These are phyloP conservation scores for Acanthamoeba quina DNA, from an alignment of 208 protist genomes.

Conservation along the genomic window DNA sequence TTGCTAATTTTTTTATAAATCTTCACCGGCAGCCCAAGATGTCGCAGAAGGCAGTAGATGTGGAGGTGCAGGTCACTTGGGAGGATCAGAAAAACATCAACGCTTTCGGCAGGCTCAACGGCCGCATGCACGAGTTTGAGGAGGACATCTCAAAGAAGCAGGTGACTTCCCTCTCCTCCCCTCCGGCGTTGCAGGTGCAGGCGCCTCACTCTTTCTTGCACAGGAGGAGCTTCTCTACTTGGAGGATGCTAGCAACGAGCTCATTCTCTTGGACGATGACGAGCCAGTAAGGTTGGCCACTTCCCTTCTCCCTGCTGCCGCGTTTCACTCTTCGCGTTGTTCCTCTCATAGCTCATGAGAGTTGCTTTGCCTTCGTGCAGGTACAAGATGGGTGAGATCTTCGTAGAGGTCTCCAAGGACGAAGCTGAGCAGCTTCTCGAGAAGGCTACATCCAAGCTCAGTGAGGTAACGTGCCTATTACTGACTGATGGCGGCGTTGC, in stretches of 20 bases:
- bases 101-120: constrained; percentile 70
- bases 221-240: constrained; percentile 66
- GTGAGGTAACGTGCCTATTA: constrained; percentile 14
- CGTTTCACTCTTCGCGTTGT: too few relatives aligned
- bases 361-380: neutral
- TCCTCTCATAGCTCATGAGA: neutral
- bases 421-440: constrained; percentile 58
- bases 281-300: neutral
- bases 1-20: neutral
- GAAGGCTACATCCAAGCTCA: constrained; percentile 34
- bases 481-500: neutral
- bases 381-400: constrained; percentile 74
- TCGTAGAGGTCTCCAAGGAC: constrained; percentile 61
- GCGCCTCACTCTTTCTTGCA: neutral
- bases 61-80: constrained; percentile 75
- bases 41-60: constrained; percentile 38
- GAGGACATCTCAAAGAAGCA: constrained; percentile 35
- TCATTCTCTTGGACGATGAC: constrained; percentile 65
- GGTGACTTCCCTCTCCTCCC: neutral
- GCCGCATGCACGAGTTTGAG: constrained; percentile 68
- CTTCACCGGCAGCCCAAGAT: neutral
- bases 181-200: neutral
- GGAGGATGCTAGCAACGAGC: constrained; percentile 67
- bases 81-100: constrained; percentile 75
- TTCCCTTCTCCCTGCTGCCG: neutral